phyloP scores from a whole-genome alignment of 1,284 basidiomycete genomes.

The Microstroma glucosiphilum region DNA sequence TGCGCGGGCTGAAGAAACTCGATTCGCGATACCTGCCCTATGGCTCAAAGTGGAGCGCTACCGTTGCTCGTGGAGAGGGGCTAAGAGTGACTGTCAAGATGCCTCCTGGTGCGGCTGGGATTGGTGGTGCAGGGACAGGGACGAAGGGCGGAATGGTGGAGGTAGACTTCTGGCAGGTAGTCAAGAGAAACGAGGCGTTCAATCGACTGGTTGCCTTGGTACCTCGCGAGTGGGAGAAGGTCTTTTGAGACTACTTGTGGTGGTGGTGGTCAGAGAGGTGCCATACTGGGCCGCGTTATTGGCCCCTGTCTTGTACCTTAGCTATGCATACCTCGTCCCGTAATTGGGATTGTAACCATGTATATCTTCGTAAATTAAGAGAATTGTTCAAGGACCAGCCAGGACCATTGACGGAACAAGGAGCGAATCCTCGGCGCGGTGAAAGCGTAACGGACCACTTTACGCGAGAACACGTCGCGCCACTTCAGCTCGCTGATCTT shows the following conservation, averaged over 20 bases:
- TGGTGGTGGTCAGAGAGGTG: no score
- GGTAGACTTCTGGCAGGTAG: slow-evolving; percentile 9
- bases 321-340: no score
- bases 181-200: slow-evolving; percentile 10
- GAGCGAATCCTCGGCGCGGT: no score
- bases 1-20: neutral
- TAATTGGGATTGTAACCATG: no score
- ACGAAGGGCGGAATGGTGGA: neutral
- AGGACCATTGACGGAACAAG: no score
- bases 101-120: neutral
- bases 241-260: neutral
- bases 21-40: neutral
- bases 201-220: slow-evolving; percentile 11
- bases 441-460: no score
- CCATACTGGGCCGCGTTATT: no score
- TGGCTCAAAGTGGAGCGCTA: neutral
- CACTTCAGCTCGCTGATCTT: no score
- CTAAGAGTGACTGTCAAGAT: neutral
- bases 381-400: no score
- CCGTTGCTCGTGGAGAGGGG: neutral
- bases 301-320: no score
- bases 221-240: slow-evolving; percentile 9
- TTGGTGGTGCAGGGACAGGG: neutral
- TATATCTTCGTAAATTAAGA: no score
- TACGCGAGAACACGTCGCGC: no score